Conservation (phyloP, 139 green algal genomes). For the Diplosphaera chodatii region DNA sequence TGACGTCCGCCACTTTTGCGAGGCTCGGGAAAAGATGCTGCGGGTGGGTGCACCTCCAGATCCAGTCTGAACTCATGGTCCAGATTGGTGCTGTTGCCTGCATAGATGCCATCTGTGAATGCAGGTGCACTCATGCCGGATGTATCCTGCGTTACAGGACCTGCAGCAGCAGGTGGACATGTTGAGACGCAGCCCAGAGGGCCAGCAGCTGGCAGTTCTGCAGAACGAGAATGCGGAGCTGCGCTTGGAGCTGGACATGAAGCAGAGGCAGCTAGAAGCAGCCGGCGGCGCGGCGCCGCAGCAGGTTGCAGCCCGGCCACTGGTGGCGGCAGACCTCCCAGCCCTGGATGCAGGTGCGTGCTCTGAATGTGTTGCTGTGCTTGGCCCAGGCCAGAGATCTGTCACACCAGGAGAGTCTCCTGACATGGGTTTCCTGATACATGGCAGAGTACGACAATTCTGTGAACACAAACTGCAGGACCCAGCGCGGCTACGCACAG, state of each 20-base stretch:
- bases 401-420: too few relatives aligned
- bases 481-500: conserved; percentile 5
- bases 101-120: too few relatives aligned
- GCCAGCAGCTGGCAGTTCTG: conserved; percentile 14
- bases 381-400: too few relatives aligned
- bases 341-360: neutral
- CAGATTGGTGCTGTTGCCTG: too few relatives aligned
- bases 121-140: too few relatives aligned
- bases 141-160: conserved; percentile 20
- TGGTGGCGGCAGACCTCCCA: neutral
- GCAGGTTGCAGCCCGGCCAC: neutral
- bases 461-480: too few relatives aligned
- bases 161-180: conserved; percentile 18
- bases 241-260: conserved; percentile 18
- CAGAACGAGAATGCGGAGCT: conserved; percentile 27
- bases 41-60: conserved; percentile 3
- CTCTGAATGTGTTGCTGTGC: neutral
- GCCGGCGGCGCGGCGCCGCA: neutral
- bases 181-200: conserved; percentile 12
- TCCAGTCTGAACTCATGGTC: too few relatives aligned
- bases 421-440: too few relatives aligned
- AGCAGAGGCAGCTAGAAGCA: conserved; percentile 1
- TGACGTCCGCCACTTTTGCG: conserved; percentile 52
- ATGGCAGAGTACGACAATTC: too few relatives aligned
- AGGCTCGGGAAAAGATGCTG: conserved; percentile 35